A percentile compares a stretch with the other conserved stretches of the same genome.
These are phyloP conservation scores for Nissolia schottii DNA, from an alignment of 306 rosid genomes.

Conservation along the genomic window DNA sequence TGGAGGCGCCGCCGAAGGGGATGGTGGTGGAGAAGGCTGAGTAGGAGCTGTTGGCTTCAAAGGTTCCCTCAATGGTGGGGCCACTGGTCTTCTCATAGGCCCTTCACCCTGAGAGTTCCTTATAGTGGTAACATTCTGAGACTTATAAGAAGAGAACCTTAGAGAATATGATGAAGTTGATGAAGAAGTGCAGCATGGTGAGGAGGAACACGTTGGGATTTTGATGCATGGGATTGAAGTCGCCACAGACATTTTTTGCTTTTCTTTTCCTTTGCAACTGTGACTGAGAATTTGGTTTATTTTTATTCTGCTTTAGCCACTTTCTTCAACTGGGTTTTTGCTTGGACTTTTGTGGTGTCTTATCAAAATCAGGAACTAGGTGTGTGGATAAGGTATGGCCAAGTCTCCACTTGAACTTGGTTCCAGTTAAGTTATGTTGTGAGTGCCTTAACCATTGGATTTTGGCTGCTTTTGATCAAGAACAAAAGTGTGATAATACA, in stretches of 20 bases:
- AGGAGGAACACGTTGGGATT: constrained; percentile 52
- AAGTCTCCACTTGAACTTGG: constrained; percentile 38
- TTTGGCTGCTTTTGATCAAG: neutral
- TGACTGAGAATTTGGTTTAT: neutral
- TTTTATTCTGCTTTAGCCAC: neutral
- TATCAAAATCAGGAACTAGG: constrained; percentile 31
- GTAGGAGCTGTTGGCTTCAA: constrained; percentile 50
- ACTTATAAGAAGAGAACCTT: constrained; percentile 34
- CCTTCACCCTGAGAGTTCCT: constrained; percentile 83
- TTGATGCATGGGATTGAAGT: constrained; percentile 58
- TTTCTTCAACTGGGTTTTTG: constrained; percentile 38
- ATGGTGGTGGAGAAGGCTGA: constrained; percentile 36
- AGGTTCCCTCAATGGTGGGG: constrained; percentile 56
- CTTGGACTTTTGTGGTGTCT: constrained; percentile 35
- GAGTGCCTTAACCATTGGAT: neutral
- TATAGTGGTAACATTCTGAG: constrained; percentile 29
- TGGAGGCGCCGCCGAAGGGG: constrained; percentile 13
- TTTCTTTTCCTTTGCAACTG: constrained; percentile 27
- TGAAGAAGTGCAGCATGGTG: constrained; percentile 37
- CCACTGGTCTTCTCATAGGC: constrained; percentile 81
- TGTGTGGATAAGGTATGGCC: constrained; percentile 69
- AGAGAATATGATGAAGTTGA: constrained; percentile 32
- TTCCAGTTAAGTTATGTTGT: neutral
- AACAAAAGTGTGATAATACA: neutral
- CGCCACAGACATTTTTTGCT: constrained; percentile 70